Evolutionary conservation across 2,329 filamentous ascomycete species (phyloP), one percentile per base, ranked within the genome.

Genomic region (Teratosphaeria gauchensis): DNA sequence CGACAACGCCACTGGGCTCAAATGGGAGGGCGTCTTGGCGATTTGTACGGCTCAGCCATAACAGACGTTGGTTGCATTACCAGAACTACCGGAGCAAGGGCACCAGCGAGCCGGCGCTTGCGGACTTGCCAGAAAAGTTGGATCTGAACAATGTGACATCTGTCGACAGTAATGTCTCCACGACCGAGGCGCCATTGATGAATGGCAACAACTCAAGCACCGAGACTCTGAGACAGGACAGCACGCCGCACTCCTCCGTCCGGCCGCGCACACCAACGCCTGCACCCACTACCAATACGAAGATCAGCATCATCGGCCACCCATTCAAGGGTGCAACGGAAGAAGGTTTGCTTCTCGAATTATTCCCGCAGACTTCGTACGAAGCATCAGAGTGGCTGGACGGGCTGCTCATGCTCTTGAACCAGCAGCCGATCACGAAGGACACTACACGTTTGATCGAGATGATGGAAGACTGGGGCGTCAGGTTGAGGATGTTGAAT

Each of bases 351-450:
- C 82, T 97, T 24, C 79, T 99, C 57, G 89, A 87, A n/a, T 80
- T 99, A 56, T 86, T 90, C 72, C 92, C 92, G 5, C 78, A 85
- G 60, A 89, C 85, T 59, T 88, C 94, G 70, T 89, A 85, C 63
- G 77, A 94, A 54, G 94, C 94, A 9, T 95, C 91, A 0, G 94
- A 99, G 75, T 99, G 94, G 94, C 81, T 99, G 4, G 94, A 99
- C 72, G 94, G 94, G 0, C 77, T 99, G 63, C 80, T 97, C 58
- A 95, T 99, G 91, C 80, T 99, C 57, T 81, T 99, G 28, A 91
- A 95, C 70, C 94, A 99, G 74, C 85, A 92, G 60, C 94, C 94
- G 21, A 96, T 99, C 71, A 99, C 94, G n/a, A 84, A 91, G 2
- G 92, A 97, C 75, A 97, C 94, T 38, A 92, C 88, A 71, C 95